These are phyloP conservation scores for Aspergillus pseudoviridinutans DNA, from an alignment of 2,329 filamentous ascomycete genomes.

Conservation along the genomic window DNA sequence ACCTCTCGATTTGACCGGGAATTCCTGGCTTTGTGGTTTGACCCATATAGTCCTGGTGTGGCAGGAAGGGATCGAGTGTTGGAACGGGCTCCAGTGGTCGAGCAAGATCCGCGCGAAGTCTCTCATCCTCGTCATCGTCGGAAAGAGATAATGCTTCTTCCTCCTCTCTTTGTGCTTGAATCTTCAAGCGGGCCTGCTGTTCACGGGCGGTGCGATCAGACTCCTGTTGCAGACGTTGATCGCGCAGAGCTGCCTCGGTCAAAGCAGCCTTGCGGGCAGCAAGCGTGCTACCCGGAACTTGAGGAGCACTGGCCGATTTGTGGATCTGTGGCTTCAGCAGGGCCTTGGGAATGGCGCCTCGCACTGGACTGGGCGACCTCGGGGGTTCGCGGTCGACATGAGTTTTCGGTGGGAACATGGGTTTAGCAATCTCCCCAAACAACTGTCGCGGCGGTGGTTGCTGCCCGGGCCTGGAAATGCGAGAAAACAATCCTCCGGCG, in stretches of 20 bases:
- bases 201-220: slow-evolving; percentile 22
- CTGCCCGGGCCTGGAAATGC: slow-evolving; percentile 28
- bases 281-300: slow-evolving; percentile 35
- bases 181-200: slow-evolving; percentile 26
- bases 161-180: slow-evolving; percentile 27
- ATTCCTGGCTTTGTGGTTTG: slow-evolving; percentile 45
- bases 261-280: slow-evolving; percentile 39
- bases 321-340: slow-evolving; percentile 29
- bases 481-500: slow-evolving; percentile 39
- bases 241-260: slow-evolving; percentile 29
- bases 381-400: slow-evolving; percentile 33
- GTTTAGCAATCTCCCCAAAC: slow-evolving; percentile 45
- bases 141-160: slow-evolving; percentile 35
- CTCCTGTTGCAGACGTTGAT: slow-evolving; percentile 20
- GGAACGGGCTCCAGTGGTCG: slow-evolving; percentile 41
- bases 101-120: slow-evolving; percentile 42
- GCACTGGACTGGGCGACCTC: slow-evolving; percentile 46
- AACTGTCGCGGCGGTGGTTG: slow-evolving; percentile 29
- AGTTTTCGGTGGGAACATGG: slow-evolving; percentile 32
- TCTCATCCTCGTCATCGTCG: slow-evolving; percentile 48
- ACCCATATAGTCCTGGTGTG: slow-evolving; percentile 45
- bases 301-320: slow-evolving; percentile 37
- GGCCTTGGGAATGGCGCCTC: slow-evolving; percentile 25
- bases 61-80: slow-evolving; percentile 46
- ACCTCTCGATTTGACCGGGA: slow-evolving; percentile 46